phyloP scores from a whole-genome alignment of 1,284 basidiomycete species.

The Rhodotorula sp. region DNA sequence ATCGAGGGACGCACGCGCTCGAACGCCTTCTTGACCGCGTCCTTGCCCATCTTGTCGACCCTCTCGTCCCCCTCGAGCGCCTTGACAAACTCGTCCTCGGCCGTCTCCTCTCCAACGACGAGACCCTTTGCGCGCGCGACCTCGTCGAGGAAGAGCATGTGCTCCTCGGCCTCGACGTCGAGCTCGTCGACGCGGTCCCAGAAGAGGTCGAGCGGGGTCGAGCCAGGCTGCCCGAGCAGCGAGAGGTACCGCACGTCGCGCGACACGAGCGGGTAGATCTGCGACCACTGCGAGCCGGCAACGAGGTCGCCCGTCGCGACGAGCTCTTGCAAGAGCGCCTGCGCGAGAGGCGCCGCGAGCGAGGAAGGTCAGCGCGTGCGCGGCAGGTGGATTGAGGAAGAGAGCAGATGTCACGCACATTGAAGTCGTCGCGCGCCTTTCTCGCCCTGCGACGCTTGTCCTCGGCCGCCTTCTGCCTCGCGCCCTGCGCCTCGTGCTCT shows the following conservation, averaged over 20 bases:
- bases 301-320: constrained; percentile 68
- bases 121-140: constrained; percentile 51
- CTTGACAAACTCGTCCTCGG: constrained; percentile 58
- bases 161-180: constrained; percentile 78
- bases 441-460: constrained; percentile 78
- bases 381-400: no score
- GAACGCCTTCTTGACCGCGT: constrained; percentile 51
- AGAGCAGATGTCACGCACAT: constrained; percentile 55
- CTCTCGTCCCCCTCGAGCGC: constrained; percentile 37
- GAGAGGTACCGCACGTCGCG: constrained; percentile 78
- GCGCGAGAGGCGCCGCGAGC: background rate
- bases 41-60: constrained; percentile 57
- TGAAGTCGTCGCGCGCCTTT: constrained; percentile 85
- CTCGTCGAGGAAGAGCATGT: constrained; percentile 63
- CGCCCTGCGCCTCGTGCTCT: constrained; percentile 84
- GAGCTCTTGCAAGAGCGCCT: constrained; percentile 72
- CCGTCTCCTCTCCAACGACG: constrained; percentile 50
- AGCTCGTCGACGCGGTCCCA: constrained; percentile 89
- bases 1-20: constrained; percentile 30
- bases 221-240: constrained; percentile 81
- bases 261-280: constrained; percentile 73
- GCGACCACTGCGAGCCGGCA: constrained; percentile 86
- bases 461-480: constrained; percentile 71
- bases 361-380: background rate
- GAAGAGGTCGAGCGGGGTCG: constrained; percentile 87